Evolutionary conservation across 225 moss, liverwort and hornwort species (phyloP).

Genomic region (Asterella californica): DNA sequence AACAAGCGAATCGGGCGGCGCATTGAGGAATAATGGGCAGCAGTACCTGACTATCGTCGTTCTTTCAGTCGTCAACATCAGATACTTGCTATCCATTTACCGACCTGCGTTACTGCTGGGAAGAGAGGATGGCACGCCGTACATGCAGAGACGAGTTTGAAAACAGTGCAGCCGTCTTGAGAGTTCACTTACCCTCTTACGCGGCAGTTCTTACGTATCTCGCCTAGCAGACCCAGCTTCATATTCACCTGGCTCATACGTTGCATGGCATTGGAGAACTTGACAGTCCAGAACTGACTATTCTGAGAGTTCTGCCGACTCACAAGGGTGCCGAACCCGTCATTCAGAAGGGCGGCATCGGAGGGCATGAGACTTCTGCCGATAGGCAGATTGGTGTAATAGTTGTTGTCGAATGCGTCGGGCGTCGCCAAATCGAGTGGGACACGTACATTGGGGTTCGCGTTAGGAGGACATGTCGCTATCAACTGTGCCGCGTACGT

Average conservation of each 20-base stretch:
- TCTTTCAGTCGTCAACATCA: no score
- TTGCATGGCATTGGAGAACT: constrained; percentile 33
- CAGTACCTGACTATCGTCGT: no score
- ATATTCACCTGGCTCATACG: constrained; percentile 31
- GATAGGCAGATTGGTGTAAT: constrained; percentile 37
- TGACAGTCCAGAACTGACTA: constrained; percentile 22
- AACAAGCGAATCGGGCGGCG: no score
- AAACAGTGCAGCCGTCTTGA: no score
- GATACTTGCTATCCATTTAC: no score
- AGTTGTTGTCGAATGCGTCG: constrained; percentile 50
- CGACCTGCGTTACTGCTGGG: no score
- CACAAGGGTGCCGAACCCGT: constrained; percentile 8
- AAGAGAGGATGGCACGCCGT: no score
- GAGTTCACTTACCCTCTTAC: no score
- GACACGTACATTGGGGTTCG: constrained; percentile 19
- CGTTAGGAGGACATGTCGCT: constrained; percentile 41
- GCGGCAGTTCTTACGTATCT: constrained; percentile 36
- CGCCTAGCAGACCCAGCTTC: constrained; percentile 28
- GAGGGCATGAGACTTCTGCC: constrained; percentile 50
- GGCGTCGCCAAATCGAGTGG: constrained; percentile 46
- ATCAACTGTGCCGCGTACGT: constrained; percentile 36
- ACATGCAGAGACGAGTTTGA: no score
- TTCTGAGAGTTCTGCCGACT: constrained; percentile 23
- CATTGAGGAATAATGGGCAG: no score
- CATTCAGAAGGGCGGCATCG: constrained; percentile 30